phyloP scores from a whole-genome alignment of 176 grass and related monocot species.

The Ensete glaucum region DNA sequence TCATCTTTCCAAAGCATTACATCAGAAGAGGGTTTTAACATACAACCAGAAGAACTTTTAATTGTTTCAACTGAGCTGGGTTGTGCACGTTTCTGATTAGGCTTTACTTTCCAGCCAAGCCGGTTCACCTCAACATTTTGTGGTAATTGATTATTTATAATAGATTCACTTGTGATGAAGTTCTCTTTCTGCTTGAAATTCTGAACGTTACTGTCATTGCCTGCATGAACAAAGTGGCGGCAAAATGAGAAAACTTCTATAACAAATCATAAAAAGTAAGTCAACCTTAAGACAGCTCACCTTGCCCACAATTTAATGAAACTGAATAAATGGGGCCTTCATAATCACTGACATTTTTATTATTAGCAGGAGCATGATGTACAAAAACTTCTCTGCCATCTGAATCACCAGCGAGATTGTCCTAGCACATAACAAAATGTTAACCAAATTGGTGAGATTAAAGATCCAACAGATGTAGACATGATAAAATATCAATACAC shows the following conservation, averaged over 20 bases:
- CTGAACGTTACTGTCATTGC: conserved; percentile 13
- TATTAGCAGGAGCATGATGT: neutral
- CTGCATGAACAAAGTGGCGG: conserved; percentile 26
- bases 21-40: conserved; percentile 25
- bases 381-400: neutral
- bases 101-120: neutral
- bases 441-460: neutral
- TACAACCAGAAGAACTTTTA: conserved; percentile 16
- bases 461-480: neutral
- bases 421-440: neutral
- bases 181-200: neutral
- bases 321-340: neutral
- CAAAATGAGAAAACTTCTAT: neutral
- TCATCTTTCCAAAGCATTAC: conserved; percentile 20
- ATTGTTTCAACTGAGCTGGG: conserved; percentile 9
- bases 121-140: conserved; percentile 24
- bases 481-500: neutral
- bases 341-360: neutral
- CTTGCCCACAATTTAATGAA: conserved; percentile 5
- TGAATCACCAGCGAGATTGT: neutral
- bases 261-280: neutral
- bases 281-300: neutral
- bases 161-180: neutral
- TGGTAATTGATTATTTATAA: conserved; percentile 12
- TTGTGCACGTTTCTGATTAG: conserved; percentile 11